Conservation (phyloP, 331 rosid species). For the Quercus lobata region DNA sequence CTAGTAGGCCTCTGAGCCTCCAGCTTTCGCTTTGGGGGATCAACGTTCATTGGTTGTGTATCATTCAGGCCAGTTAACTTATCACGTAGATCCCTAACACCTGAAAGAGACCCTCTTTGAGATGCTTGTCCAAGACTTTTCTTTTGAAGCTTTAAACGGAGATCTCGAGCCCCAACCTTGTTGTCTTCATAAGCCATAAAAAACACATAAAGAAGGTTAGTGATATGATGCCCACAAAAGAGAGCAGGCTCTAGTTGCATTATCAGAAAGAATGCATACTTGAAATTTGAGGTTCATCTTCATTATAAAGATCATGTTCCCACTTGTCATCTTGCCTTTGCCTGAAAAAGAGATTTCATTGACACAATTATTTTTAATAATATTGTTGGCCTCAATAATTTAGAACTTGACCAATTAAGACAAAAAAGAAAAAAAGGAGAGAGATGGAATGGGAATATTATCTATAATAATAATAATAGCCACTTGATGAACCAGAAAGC, state of each 20-base stretch:
- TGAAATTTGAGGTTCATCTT: slow-evolving; percentile 50
- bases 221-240: slow-evolving; percentile 34
- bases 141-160: slow-evolving; percentile 91
- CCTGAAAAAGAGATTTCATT: slow-evolving; percentile 45
- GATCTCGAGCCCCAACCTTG: slow-evolving; percentile 71
- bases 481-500: slow-evolving; percentile 15
- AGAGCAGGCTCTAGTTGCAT: slow-evolving; percentile 36
- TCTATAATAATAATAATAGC: no score
- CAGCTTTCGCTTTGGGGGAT: slow-evolving; percentile 54
- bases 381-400: not conserved
- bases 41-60: slow-evolving; percentile 50
- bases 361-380: not conserved
- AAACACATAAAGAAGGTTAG: slow-evolving; percentile 33
- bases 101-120: slow-evolving; percentile 61
- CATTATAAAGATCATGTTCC: slow-evolving; percentile 95
- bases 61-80: slow-evolving; percentile 65
- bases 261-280: slow-evolving; percentile 58
- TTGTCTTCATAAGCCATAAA: slow-evolving; percentile 70
- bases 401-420: not conserved
- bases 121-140: slow-evolving; percentile 61
- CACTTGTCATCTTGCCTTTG: slow-evolving; percentile 94
- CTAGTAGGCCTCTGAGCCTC: slow-evolving; percentile 39
- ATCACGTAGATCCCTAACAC: slow-evolving; percentile 69
- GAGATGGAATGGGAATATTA: not conserved
- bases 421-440: not conserved